Base-by-base conservation (phyloP, 2,329 filamentous ascomycete genomes). In the Epichloe bromicola region DNA sequence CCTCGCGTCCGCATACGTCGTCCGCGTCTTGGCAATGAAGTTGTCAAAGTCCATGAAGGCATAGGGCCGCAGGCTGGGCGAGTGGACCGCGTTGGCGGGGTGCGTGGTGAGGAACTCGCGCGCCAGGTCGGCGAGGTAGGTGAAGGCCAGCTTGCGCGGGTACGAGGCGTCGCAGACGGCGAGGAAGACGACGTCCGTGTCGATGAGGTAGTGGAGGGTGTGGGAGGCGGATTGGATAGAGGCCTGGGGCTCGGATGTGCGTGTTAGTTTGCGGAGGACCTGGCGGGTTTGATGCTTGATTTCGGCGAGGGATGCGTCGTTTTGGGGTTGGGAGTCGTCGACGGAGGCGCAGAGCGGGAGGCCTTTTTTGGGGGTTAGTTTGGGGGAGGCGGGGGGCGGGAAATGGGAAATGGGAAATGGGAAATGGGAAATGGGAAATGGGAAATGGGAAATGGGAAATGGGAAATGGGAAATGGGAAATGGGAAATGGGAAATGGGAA, bases 41-140 rank as follows among this genome's bases (percentile, higher is more conserved):
- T 86, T 95, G 70, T 98, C 94, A 67, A 98, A 98, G 66, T 95
- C 89, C 74, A 95, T 90, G 66, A 95, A 97, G 53, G 89, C 90
- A 70, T 97, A 98, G 5, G 93, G 91, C 23, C 91, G 86, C 57
- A 94, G 79, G 36, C 75, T 73, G 0, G 87, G 80, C 41, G 79
- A 81, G 62, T 85, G 80, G 59, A 95, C 83, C 70, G 93, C 85
- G 51, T 75, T 65, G 17, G 79, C 65, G 46, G 83, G 78, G 75
- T 98, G 94, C 52, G 85, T 89, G 57, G 82, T 90, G 56, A 83
- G 83, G 75, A 98, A 98, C 74, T 98, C 93, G 67, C 81, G 79
- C 53, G 86, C 80, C 50, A 98, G 79, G 73, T 98, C 93, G 60
- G 88, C 82, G 54, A 98, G 88, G 78, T 97, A 98, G 55, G 91